Evolutionary conservation across 805 yeast genomes (phyloP), one percentile per base, ranked within the genome.

Genomic region (Wickerhamomyces mucosus): DNA sequence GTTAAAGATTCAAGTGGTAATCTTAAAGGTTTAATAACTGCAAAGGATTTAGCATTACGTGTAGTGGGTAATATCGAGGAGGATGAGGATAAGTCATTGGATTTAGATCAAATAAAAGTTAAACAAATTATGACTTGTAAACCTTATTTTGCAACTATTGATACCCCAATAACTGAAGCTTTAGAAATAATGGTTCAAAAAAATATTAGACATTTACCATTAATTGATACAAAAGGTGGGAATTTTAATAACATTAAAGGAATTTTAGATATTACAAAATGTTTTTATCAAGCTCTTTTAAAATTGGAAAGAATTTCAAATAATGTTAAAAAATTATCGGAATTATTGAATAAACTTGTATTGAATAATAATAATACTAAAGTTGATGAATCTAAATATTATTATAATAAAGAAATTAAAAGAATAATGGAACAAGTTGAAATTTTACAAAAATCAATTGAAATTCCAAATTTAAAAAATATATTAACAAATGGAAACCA

Each of bases 231-330:
- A n/a, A 29, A 27, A 9, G n/a, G n/a, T n/a, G n/a, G n/a, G n/a
- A n/a, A n/a, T n/a, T n/a, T n/a, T n/a, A 58, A 56, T 4, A 36
- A 43, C 3, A 65, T 64, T 20, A 57, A 55, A n/a, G 69, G 69
- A 2, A 56, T 65, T 10, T 43, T 65, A 18, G 67, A 65, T 42
- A 64, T 65, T 21, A 65, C 69, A 4, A 55, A 63, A 31, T 65
- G 71, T 29, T 65, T 64, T 41, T 61, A 64, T 33, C 67, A 65
- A 38, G 69, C 67, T 1, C 59, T 65, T 63, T 43, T 57, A 3
- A 45, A 64, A 29, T 42, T 65, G 17, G 69, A 65, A 38, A 55
- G 58, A 29, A 56, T 65, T 39, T 48, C 66, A 1, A 37, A 42
- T 16, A 63, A 60, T 34, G 63, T 66, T 3, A 44, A 51, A 27